Base-by-base conservation (phyloP, 306 rosid genomes). In the Fragaria iinumae region DNA sequence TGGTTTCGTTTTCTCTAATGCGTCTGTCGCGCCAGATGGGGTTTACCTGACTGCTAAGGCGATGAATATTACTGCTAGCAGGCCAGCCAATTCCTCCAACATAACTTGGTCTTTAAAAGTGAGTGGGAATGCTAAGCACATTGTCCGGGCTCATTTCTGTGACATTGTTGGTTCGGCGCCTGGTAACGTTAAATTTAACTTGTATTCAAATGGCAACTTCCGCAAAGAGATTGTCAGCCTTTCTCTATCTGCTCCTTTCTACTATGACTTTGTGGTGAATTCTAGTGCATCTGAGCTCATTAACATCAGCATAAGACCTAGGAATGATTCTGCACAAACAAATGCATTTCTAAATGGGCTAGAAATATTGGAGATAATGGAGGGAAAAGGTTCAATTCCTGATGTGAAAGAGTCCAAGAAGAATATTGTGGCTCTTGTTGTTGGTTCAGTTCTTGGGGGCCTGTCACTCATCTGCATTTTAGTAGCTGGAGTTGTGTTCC, bases 291-390 rank as follows among this genome's bases (percentile, higher is more conserved):
- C 74, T 53, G 80, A 76, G 48, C 14, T 11, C 12, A 4, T 83
- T 38, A 63, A 70, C 53, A 80, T 89, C 38, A 60, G 84, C 66
- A 45, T 85, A 52, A 79, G 79, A 50, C 75, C 57, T 5, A 11
- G 5, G 17, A 0, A 0, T 0, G 8, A 1, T 4, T 8, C 0
- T 27, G 1, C 0, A 25, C 3, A 0, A 20, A 29, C 0, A 3
- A 59, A 21, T 67, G 85, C 86, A 5, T 87, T 27, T 76, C 47
- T 89, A 32, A 89, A 89, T 52, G 91, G 93, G 72, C 52, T 86
- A 8, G 87, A 89, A 77, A 75, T 82, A 23, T 73, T 84, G 79
- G 80, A 82, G 78, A 77, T 73, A 11, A 34, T 71, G 74, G 68
- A 59, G 16, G 76, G 34, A 21, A 39, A 36, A 7, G 77, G 56